Conservation (phyloP, 768 basidiomycete species). For the Russula emetica region DNA sequence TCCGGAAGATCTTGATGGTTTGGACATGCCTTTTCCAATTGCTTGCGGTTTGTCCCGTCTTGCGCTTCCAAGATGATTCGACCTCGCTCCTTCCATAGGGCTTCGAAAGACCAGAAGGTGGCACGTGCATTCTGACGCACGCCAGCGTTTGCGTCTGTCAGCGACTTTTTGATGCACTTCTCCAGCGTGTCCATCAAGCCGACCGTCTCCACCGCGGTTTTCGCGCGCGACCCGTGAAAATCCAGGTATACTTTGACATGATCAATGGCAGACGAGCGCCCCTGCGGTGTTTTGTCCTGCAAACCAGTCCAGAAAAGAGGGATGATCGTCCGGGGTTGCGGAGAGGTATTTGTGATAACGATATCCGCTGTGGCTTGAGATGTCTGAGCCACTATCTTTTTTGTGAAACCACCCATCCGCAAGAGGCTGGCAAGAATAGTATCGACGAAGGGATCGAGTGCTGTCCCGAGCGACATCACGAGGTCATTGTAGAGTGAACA, state of each 20-base stretch:
- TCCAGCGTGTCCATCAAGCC: constrained; percentile 71
- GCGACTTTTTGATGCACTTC: constrained; percentile 62
- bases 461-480: constrained; percentile 54
- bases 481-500: constrained; percentile 76
- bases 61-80: constrained; percentile 56
- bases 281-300: constrained; percentile 78
- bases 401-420: constrained; percentile 85
- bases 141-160: constrained; percentile 74
- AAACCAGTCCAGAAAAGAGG: constrained; percentile 63
- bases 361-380: constrained; percentile 68
- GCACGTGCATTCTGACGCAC: constrained; percentile 70
- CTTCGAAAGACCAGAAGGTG: constrained; percentile 77
- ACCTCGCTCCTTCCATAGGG: constrained; percentile 72
- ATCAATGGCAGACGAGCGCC: constrained; percentile 57
- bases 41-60: constrained; percentile 67
- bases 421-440: constrained; percentile 68
- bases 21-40: constrained; percentile 83
- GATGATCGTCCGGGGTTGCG: constrained; percentile 64
- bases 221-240: constrained; percentile 61
- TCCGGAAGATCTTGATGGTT: constrained; percentile 43
- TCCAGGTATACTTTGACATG: constrained; percentile 78
- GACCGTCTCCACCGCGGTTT: constrained; percentile 59
- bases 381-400: constrained; percentile 84
- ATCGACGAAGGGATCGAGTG: constrained; percentile 80
- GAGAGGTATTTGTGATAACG: constrained; percentile 67